Conservation (phyloP, 305 asterid species). For the Lippia alba region DNA sequence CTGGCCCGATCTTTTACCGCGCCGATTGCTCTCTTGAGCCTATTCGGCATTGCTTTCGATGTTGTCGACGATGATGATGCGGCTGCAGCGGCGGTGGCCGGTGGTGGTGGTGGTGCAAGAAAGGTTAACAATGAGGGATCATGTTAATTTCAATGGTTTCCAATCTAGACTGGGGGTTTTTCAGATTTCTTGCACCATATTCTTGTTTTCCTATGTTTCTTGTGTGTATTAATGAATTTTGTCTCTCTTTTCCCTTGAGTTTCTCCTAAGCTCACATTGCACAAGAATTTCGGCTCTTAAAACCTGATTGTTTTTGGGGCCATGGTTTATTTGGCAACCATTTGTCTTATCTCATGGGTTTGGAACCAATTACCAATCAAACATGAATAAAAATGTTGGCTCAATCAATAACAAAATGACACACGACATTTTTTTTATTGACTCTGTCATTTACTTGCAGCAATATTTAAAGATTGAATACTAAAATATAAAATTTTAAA, state of each 20-base stretch:
- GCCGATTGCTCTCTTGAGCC: conserved; percentile 75
- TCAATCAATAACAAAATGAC: too few relatives aligned
- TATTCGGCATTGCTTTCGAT: conserved; percentile 68
- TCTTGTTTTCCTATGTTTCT: neutral
- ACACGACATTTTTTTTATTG: too few relatives aligned
- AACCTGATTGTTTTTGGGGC: neutral
- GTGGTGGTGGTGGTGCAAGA: conserved; percentile 1
- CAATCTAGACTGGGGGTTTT: neutral
- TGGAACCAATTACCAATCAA: neutral
- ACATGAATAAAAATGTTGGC: too few relatives aligned
- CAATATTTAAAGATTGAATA: too few relatives aligned
- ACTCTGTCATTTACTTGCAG: too few relatives aligned
- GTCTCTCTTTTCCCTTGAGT: conserved; percentile 30
- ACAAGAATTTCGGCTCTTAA: conserved; percentile 14
- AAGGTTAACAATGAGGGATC: conserved; percentile 22
- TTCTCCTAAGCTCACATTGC: conserved; percentile 35
- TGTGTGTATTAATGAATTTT: too few relatives aligned
- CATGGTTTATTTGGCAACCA: neutral
- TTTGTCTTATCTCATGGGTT: conserved; percentile 3
- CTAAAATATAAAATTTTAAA: too few relatives aligned
- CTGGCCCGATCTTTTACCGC: conserved; percentile 92
- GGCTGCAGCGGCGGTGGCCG: too few relatives aligned
- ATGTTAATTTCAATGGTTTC: neutral
- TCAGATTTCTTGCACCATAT: conserved; percentile 12
- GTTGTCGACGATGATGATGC: too few relatives aligned